These are phyloP conservation scores for Ceratocystis cacaofunesta DNA, from an alignment of 2,329 filamentous ascomycete genomes.

Conservation along the genomic window DNA sequence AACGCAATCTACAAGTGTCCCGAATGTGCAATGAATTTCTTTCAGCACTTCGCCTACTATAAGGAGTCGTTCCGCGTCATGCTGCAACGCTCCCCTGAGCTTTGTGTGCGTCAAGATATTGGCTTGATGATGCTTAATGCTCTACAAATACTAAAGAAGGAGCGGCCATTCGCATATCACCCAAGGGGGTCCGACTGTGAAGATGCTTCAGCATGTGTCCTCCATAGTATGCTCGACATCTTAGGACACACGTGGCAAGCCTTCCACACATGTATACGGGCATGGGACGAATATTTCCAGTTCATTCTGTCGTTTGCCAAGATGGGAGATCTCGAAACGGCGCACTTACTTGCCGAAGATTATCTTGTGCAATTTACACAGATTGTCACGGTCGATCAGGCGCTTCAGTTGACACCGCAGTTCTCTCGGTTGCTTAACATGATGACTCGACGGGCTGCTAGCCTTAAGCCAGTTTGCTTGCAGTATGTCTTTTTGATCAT, in stretches of 20 bases:
- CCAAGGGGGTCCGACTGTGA: conserved; percentile 22
- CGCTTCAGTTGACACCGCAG: conserved; percentile 36
- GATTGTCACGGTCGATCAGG: conserved; percentile 45
- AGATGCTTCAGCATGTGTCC: conserved; percentile 22
- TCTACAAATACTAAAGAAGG: conserved; percentile 36
- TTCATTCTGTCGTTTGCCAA: conserved; percentile 52
- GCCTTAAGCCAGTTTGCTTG: conserved; percentile 5
- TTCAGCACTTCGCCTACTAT: conserved; percentile 45
- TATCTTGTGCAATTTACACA: conserved; percentile 45
- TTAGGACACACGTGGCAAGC: conserved; percentile 44
- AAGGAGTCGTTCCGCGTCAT: conserved; percentile 47
- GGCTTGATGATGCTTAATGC: conserved; percentile 37
- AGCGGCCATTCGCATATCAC: conserved; percentile 35
- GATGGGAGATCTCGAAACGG: conserved; percentile 44
- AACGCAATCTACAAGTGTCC: conserved; percentile 36
- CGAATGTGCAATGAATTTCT: conserved; percentile 42
- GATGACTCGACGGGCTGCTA: conserved; percentile 34
- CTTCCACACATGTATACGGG: conserved; percentile 46
- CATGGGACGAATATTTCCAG: conserved; percentile 66
- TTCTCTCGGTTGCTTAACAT: conserved; percentile 40
- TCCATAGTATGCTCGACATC: conserved; percentile 30
- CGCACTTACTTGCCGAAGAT: conserved; percentile 42
- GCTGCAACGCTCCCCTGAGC: conserved; percentile 45
- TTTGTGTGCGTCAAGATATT: conserved; percentile 37
- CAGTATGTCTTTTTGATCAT: not conserved